phyloP scores from a whole-genome alignment of 345 rosid species.

The Pseudoturritis turrita region DNA sequence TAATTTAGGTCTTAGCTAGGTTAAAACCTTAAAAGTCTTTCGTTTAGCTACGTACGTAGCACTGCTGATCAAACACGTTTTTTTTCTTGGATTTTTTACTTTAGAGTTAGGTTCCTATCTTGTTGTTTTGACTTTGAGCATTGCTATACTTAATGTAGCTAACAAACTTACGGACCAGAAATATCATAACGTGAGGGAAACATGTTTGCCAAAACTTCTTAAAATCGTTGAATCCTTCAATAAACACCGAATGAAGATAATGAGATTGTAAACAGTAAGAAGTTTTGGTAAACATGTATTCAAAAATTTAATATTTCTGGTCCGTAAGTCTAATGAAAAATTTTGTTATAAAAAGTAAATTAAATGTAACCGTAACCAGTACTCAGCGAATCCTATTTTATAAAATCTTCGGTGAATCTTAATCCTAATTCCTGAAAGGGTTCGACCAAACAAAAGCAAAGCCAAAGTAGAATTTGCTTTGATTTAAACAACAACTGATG shows the following conservation, averaged over 20 bases:
- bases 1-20: neutral
- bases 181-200: neutral
- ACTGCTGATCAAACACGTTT: slow-evolving; percentile 5
- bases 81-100: neutral
- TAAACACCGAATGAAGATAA: neutral
- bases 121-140: slow-evolving; percentile 13
- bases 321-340: neutral
- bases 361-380: neutral
- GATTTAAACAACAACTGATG: neutral
- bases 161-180: neutral
- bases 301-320: too few species aligned
- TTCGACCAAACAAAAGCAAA: neutral
- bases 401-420: neutral
- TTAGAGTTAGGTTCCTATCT: slow-evolving; percentile 20
- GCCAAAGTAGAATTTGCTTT: neutral
- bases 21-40: neutral
- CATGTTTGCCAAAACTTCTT: neutral
- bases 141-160: neutral
- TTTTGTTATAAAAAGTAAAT: neutral
- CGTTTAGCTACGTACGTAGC: neutral
- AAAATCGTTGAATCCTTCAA: neutral
- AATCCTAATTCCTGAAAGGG: neutral
- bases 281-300: too few species aligned
- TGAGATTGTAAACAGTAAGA: neutral
- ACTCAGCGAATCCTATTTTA: neutral